Evolutionary conservation across 1,139 yeast species (phyloP), one percentile per base, ranked within the genome.

Genomic region (Taphrina flavorubra): DNA sequence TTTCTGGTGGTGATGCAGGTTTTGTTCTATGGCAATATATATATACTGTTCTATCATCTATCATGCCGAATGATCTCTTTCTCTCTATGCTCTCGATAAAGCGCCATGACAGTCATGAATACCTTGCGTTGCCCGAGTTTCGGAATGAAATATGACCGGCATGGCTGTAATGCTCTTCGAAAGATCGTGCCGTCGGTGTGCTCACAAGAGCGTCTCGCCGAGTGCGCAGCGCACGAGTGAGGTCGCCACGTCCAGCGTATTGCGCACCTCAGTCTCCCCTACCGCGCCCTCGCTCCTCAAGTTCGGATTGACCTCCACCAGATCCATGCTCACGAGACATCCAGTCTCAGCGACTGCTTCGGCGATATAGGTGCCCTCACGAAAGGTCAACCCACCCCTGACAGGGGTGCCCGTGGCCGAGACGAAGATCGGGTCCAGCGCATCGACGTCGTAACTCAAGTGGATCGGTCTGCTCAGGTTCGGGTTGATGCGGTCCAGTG

Each of bases 331-430:
- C 16, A 88, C 87, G 73, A 94, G 85, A 74, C 88, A 86, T 40
- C 97, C 97, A 51, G 96, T 86, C 76, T 87, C 91, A 11, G 97
- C 97, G 57, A 92, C 81, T 72, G 95, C 95, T 80, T 94, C 99
- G 71, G 94, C 95, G 68, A 94, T 80, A 77, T 89, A 94, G 77
- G 95, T 84, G 61, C 97, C 98, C 80, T 94, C 99, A 81, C 99
- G 85, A 79, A 94, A 84, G 7, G 97, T 88, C 72, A 94, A 83
- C 2, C 99, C 99, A 72, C 98, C 98, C 77, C 97, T 88, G 20
- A 94, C 99, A 69, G 98, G 92, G 1, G 99, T 94, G 69, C 99
- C 99, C 1, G 99, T 94, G 51, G 98, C 97, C 40, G 97, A 97
- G 16, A 95, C 97, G 76, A 83, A 91, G 72, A 87, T 83, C 64